Base-by-base conservation (phyloP, 1,284 basidiomycete species). In the Puccinia coronata region DNA sequence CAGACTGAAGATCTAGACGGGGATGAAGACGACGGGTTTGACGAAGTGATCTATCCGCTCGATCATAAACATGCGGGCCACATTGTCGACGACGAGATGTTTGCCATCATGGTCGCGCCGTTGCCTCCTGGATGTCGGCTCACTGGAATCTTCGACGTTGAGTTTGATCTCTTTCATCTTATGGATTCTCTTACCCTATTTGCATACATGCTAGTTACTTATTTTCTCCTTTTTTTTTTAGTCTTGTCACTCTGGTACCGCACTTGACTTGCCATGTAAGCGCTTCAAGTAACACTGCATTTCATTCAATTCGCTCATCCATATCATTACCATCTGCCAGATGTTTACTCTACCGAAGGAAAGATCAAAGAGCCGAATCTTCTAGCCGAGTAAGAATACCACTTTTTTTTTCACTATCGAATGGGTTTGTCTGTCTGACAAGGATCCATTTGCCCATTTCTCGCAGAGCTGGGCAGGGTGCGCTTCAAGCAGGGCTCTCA, bases 301-400 rank as follows among this genome's bases (percentile, higher is more conserved):
- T 59, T 43, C 34, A 70, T 73, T 28, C 25, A 57, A 34, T 34
- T 31, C 28, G 18, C 53, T 55, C 36, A 25, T 12, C 41, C 43
- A 80, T 23, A 23, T 18, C 20, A 28, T n/a, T 28, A 82, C 82
- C 53, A 82, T 72, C 51, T 82, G 83, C 9, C 34, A 82, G 59
- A 72, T 23, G 59, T 31, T 76, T 97, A 96, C 87, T 92, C 93
- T 41, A 96, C 94, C 8, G 93, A 96, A 87, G 95, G 95, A 77
- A 95, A 93, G 85, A 88, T 97, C 86, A 97, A 97, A 87, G 94
- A 96, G 85, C 93, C 94, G 47, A 95, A 96, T 86, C 87, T 94
- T 25, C 90, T 90, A 3, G 89, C 90, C 5, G 92, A 92, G 85
- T 92, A 92, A 8, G 93, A 92, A 9, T 90, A 92, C 11, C 91